Conservation (phyloP, 805 yeast species). For the Blastobotrys muscicola region DNA sequence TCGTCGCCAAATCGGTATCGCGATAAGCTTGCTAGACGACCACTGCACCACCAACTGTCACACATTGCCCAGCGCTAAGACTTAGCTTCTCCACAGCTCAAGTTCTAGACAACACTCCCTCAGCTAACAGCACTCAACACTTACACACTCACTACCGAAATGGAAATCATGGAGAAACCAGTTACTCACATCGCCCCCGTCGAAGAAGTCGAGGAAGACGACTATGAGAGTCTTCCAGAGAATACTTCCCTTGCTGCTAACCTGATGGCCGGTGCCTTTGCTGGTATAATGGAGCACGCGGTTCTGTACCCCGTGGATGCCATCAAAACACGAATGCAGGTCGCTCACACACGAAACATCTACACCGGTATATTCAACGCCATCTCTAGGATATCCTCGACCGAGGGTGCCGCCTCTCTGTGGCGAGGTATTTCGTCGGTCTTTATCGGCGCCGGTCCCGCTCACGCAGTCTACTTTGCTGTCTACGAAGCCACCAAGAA, state of each 20-base stretch:
- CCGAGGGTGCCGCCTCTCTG: conserved; percentile 79
- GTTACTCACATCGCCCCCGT: neutral
- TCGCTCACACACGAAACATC: conserved; percentile 26
- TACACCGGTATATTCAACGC: conserved; percentile 48
- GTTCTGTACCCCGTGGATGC: conserved; percentile 96
- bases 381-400: conserved; percentile 64
- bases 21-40: no score
- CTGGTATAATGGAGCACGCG: conserved; percentile 98
- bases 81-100: no score
- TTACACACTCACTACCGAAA: no score
- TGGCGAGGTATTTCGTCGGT: conserved; percentile 95
- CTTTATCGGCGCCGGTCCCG: conserved; percentile 97
- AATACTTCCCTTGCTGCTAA: conserved; percentile 77
- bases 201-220: conserved; percentile 26
- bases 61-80: no score
- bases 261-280: conserved; percentile 89
- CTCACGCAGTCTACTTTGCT: conserved; percentile 94
- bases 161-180: no score
- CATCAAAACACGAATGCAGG: conserved; percentile 93
- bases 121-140: no score
- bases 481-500: conserved; percentile 80
- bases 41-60: no score
- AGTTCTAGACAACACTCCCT: no score
- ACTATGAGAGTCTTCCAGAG: conserved; percentile 87
- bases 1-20: no score